Evolutionary conservation across 345 rosid genomes (phyloP), one percentile per base, ranked within the genome.

Genomic region (Adansonia digitata): DNA sequence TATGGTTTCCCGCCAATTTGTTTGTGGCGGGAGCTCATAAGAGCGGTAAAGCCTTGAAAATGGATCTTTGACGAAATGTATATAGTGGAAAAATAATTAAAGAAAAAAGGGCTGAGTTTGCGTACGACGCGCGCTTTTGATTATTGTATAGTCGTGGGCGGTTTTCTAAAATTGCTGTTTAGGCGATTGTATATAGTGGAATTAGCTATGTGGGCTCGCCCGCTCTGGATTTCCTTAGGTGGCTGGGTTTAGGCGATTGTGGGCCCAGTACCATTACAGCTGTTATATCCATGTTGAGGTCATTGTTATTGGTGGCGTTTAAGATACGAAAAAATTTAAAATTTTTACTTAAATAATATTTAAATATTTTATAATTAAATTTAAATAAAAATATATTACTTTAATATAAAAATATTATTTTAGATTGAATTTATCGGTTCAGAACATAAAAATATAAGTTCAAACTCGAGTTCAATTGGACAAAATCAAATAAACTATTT

Each of bases 1-100:
- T 65, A 67, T 34, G 39, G 49, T 14, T 22, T 12, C 69, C 77
- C 79, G 61, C 61, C 61, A 56, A 56, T 4, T 56, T 24, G 34
- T 26, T 56, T 56, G 15, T 56, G 61, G 61, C 61, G 61, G 61
- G 61, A 56, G 26, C 5, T 24, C 14, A 24, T 24, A 24, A 4
- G 61, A 56, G 61, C 34, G 61, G 59, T 7, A 55, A 20, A 55
- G 22, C 29, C 29, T 22, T 55, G 60, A 55, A 55, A n/a, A n/a
- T 31, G 34, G 7, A 7, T 7, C 3, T 20, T 52, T 52, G 24
- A 8, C 22, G 2, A 49, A 49, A 15, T 4, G 0, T 17, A 49
- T 4, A 5, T 49, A 17, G 22, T 9, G 10, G 55, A n/a, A n/a
- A n/a, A n/a, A n/a, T n/a, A n/a, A n/a, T n/a, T n/a, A 48, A 48